Evolutionary conservation across 129 eudicot species (phyloP), one percentile per base, ranked within the genome.

Genomic region (Heracleum sosnowskyi): DNA sequence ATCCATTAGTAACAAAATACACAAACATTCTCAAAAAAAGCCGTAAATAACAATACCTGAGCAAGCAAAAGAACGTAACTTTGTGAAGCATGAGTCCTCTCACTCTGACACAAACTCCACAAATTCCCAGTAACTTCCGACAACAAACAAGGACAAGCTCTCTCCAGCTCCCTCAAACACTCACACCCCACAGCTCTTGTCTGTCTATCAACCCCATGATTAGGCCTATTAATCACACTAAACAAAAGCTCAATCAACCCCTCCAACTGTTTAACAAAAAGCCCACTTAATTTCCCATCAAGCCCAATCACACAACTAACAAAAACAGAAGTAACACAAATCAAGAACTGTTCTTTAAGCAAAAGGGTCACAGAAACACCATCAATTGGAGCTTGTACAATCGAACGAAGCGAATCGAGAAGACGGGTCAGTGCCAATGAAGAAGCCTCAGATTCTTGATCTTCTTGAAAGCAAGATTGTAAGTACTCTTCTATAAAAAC

Each of bases 161-260:
- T 85, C 82, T 94, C 98, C 84, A 94, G 64, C 37, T 91, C 96
- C 40, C 97, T 81, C 86, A 94, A 83, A 41, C 98, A 91, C 84
- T 94, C 98, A 20, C 97, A 91, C 7, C 96, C 96, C 26, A 86
- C 82, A 35, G 89, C 91, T 5, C 98, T 80, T 6, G 88, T 81
- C 18, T 84, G 89, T 31, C 98, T 89, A 73, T 94, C 98, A 24
- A 85, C 47, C 7, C 92, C 93, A 33, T 94, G 92, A 28, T 88
- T 90, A 5, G 96, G 96, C 51, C 98, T 90, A 73, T 94, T 94
- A 39, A 90, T 81, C 31, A 91, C 80, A 15, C 84, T 86, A 86
- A 94, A 82, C 77, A 94, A 57, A 40, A 94, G 84, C 88, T 90
- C 98, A 51, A 94, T 79, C 79, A 94, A 82, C 10, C 84, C 88